Evolutionary conservation across 2,329 filamentous ascomycete genomes (phyloP).

Genomic region (Aspergillus brasiliensis): DNA sequence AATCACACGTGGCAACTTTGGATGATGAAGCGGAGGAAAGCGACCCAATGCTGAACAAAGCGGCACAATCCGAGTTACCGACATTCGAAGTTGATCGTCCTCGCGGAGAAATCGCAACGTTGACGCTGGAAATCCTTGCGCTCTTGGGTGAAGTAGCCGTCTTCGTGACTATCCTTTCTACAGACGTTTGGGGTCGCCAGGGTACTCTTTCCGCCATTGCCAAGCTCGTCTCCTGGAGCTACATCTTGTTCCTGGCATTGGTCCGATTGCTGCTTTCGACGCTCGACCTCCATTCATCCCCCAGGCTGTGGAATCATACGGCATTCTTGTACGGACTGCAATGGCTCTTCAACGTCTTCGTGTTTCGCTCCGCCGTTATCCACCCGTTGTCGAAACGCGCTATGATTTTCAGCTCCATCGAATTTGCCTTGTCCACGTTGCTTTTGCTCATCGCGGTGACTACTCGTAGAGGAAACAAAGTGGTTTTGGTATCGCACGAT

Average conservation of each 20-base stretch:
- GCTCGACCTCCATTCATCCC: slow-evolving; percentile 65
- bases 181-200: slow-evolving; percentile 60
- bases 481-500: slow-evolving; percentile 85
- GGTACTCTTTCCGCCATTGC: slow-evolving; percentile 64
- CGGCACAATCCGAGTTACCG: slow-evolving; percentile 50
- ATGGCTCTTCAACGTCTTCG: slow-evolving; percentile 74
- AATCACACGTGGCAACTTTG: slow-evolving; percentile 59
- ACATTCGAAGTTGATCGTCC: slow-evolving; percentile 72
- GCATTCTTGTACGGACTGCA: slow-evolving; percentile 77
- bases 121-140: slow-evolving; percentile 73
- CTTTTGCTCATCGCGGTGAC: slow-evolving; percentile 75
- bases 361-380: slow-evolving; percentile 84
- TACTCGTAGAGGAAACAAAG: slow-evolving; percentile 89
- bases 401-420: slow-evolving; percentile 66
- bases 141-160: slow-evolving; percentile 71
- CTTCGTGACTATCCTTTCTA: slow-evolving; percentile 66
- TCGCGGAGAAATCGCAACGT: slow-evolving; percentile 68
- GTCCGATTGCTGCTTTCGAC: slow-evolving; percentile 68
- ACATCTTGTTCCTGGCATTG: slow-evolving; percentile 72
- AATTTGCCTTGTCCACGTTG: slow-evolving; percentile 74
- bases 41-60: slow-evolving; percentile 57
- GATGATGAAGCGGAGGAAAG: slow-evolving; percentile 51
- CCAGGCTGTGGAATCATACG: slow-evolving; percentile 89
- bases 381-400: slow-evolving; percentile 68
- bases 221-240: slow-evolving; percentile 75